These are phyloP conservation scores for Crithidia acanthocephali DNA, from an alignment of 208 protist species.

Conservation along the genomic window DNA sequence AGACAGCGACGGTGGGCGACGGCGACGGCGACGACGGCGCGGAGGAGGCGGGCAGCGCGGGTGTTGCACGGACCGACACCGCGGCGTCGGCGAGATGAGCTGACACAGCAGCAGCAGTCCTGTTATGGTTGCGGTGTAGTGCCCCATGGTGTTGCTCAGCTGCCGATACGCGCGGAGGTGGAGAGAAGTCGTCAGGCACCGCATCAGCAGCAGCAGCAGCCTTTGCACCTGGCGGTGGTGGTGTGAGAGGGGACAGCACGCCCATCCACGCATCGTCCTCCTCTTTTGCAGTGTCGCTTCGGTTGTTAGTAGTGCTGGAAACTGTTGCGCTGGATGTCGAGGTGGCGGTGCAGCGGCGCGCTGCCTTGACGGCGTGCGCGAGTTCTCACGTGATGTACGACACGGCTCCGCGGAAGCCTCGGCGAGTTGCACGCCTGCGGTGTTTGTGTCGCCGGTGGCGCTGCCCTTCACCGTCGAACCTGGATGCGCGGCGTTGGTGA, in stretches of 20 bases:
- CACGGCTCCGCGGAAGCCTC: too few species aligned
- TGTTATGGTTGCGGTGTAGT: too few species aligned
- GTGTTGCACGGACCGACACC: too few species aligned
- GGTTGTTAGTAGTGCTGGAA: too few species aligned
- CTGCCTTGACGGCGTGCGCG: neutral
- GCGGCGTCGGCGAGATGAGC: neutral
- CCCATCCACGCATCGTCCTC: conserved; percentile 13
- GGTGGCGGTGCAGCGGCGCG: neutral
- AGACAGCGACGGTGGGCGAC: conserved; percentile 12
- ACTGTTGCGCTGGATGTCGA: neutral
- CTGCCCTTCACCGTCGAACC: neutral
- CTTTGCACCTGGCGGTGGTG: neutral
- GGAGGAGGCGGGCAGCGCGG: neutral
- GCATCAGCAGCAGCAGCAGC: neutral
- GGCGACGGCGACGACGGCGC: neutral
- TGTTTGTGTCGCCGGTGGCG: neutral
- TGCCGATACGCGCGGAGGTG: neutral
- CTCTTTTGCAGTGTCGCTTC: neutral
- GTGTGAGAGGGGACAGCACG: conserved; percentile 27
- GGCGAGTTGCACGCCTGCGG: neutral
- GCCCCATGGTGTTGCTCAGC: too few species aligned
- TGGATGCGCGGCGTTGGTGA: neutral
- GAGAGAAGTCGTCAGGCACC: neutral
- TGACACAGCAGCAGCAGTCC: too few species aligned
- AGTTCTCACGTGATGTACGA: neutral